Evolutionary conservation across 306 rosid species (phyloP), one percentile per base, ranked within the genome.

Genomic region (Phaseolus lunatus): DNA sequence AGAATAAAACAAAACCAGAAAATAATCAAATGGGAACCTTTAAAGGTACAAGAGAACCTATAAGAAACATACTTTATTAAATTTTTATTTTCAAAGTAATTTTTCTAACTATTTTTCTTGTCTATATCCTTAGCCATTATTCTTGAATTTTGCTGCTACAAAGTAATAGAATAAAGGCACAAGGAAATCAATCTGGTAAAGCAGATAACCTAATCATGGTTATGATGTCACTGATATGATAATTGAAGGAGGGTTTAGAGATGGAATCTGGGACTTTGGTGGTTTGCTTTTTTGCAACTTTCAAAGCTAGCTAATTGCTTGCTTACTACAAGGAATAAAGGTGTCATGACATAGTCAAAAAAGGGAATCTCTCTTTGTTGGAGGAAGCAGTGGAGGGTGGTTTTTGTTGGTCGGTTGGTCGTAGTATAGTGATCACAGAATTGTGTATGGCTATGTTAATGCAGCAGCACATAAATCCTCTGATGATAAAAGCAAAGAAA

Each of bases 241-340:
- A 62, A 79, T 83, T 31, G 14, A 71, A 58, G 9, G 48, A 29
- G 52, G 72, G 18, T 27, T 35, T 65, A 65, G 70, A 74, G 67
- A 80, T 76, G 87, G 90, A 86, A 90, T 85, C 82, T 88, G 31
- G 63, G 84, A 69, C 14, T 63, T 27, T 64, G 71, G 33, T 76
- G 52, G 69, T 78, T 81, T 79, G 85, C 90, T 75, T 90, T 88
- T 86, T 75, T 74, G 59, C 89, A 73, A 37, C 58, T 77, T 85
- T 87, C 89, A 88, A 87, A 67, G 90, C 78, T 31, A 31, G 72
- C 56, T 77, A 78, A 63, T 73, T 77, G 70, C 78, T 56, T 72
- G 73, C 50, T 62, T 66, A 73, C 76, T 66, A 73, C 73, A 85
- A 29, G 81, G 84, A 88, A 71, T 72, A 85, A 85, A 81, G 88